These are phyloP conservation scores for Artemisia argyi DNA, from an alignment of 129 eudicot genomes.

Conservation along the genomic window DNA sequence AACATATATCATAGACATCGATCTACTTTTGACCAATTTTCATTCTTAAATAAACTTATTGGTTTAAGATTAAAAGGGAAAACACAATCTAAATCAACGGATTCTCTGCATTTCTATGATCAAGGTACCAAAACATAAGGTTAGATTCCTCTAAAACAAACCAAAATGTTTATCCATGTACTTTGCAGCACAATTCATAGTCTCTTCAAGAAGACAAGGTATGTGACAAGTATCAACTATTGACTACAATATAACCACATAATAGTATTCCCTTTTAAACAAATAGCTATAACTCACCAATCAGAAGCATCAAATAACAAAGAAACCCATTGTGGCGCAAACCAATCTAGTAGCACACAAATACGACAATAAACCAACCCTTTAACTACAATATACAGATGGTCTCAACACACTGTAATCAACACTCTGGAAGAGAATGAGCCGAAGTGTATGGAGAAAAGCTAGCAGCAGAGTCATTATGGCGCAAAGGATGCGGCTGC, in stretches of 20 bases:
- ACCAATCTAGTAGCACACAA: conserved; percentile 9
- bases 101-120: too few species aligned
- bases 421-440: conserved; percentile 81
- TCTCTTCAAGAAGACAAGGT: background rate
- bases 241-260: conserved; percentile 19
- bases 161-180: background rate
- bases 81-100: too few species aligned
- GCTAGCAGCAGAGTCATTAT: conserved; percentile 74
- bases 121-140: too few species aligned
- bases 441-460: conserved; percentile 87
- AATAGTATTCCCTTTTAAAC: conserved; percentile 22
- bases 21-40: too few species aligned
- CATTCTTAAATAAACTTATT: too few species aligned
- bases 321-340: conserved; percentile 1
- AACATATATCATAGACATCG: too few species aligned
- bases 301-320: conserved; percentile 20
- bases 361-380: conserved; percentile 10
- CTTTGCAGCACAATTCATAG: background rate
- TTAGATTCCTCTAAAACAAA: background rate
- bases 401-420: conserved; percentile 24
- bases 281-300: conserved; percentile 31
- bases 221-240: background rate
- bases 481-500: conserved; percentile 58
- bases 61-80: too few species aligned
- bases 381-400: conserved; percentile 13